Evolutionary conservation across 805 yeast species (phyloP), one percentile per base, ranked within the genome.

Genomic region (Kazachstania bromeliacearum): DNA sequence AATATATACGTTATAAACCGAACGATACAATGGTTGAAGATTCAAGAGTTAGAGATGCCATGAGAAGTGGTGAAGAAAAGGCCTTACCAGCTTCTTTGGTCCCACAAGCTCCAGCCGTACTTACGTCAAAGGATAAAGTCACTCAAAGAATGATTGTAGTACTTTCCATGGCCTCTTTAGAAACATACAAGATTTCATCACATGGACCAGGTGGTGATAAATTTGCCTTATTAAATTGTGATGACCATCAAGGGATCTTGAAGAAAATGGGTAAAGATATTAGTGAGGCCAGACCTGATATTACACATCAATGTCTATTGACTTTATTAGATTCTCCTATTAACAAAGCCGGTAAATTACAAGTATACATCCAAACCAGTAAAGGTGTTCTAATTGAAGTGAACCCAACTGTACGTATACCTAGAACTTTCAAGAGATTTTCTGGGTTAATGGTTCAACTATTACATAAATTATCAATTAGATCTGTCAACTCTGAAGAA

Each of bases 211-310:
- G 80, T 34, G 94, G 89, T 35, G 97, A 92, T 56, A 85, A 92
- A 60, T 92, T 80, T 55, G 96, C 95, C 0, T 65, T 92, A 42
- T 70, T 92, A 53, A 92, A 92, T 66, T 92, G 98, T 68, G 98
- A 92, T 60, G 98, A 92, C 59, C 98, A 92, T 60, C 98, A 92
- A 65, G 96, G 96, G 12, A 68, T 89, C 35, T 67, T 92, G 51
- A 81, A 89, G 60, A 89, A 87, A 58, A 85, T 89, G 94, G 95
- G 94, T 36, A 76, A 97, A 57, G 97, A 92, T 56, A 89, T 92
- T 45, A 85, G 95, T 33, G 98, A 92, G 57, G 97, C 96, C 6
- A 77, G 98, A 61, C 98, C 98, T n/a, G 98, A 92, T 60, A 92
- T 92, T 53, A 92, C 98, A 30, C 98, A 92, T 59, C 98, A 89